phyloP scores from a whole-genome alignment of 1,139 yeast species.

The Yamadazyma atlantica region DNA sequence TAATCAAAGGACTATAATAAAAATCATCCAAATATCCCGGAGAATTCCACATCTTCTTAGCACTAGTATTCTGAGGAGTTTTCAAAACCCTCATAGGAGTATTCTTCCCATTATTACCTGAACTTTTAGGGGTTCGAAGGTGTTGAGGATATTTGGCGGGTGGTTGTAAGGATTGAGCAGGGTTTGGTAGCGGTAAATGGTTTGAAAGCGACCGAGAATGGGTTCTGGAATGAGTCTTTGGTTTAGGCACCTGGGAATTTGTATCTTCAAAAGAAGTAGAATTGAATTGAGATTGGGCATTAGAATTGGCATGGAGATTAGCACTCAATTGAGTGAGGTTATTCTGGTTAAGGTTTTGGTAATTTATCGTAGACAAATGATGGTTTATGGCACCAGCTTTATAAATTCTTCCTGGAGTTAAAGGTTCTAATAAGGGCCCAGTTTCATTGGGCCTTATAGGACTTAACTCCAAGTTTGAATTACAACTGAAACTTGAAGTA shows the following conservation, averaged over 20 bases:
- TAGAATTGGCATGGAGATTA: background rate
- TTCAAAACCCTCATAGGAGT: slow-evolving; percentile 42
- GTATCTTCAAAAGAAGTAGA: slow-evolving; percentile 2
- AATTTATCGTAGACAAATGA: slow-evolving; percentile 13
- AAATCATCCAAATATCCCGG: slow-evolving; percentile 69
- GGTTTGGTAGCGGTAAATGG: slow-evolving; percentile 8
- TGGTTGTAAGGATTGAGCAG: slow-evolving; percentile 7
- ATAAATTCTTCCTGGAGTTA: slow-evolving; percentile 43
- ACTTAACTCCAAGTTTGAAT: slow-evolving; percentile 61
- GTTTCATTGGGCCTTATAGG: slow-evolving; percentile 58
- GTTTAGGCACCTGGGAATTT: background rate
- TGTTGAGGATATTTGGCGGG: background rate
- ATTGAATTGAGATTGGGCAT: slow-evolving; percentile 1
- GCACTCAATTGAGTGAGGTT: slow-evolving; percentile 1
- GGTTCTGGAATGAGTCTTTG: background rate
- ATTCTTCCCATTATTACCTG: slow-evolving; percentile 14
- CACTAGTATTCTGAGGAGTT: slow-evolving; percentile 46
- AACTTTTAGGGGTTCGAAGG: slow-evolving; percentile 21
- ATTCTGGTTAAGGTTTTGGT: slow-evolving; percentile 7
- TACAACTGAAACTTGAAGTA: slow-evolving; percentile 65
- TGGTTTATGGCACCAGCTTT: slow-evolving; percentile 18
- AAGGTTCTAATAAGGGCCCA: slow-evolving; percentile 63
- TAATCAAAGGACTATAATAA: slow-evolving; percentile 55
- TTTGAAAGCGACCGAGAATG: slow-evolving; percentile 1
- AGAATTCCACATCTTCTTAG: slow-evolving; percentile 58